Conservation (phyloP, 345 rosid genomes). For the Citrus sinensis region DNA sequence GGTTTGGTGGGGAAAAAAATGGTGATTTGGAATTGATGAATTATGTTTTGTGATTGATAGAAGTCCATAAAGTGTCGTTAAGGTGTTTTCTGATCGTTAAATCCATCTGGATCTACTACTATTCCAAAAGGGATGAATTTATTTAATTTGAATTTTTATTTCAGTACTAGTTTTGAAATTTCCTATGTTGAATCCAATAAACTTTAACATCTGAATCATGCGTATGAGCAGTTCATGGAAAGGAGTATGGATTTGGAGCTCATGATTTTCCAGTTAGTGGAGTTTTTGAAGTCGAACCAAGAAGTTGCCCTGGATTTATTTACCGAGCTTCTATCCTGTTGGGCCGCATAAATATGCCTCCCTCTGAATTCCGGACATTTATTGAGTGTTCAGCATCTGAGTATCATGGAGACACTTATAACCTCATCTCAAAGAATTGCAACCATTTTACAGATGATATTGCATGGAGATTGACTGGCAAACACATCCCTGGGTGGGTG, state of each 20-base stretch:
- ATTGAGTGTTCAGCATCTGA: slow-evolving; percentile 64
- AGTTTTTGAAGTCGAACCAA: slow-evolving; percentile 80
- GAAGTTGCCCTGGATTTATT: slow-evolving; percentile 63
- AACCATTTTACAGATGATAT: slow-evolving; percentile 74
- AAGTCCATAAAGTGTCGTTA: not conserved
- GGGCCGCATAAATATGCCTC: slow-evolving; percentile 45
- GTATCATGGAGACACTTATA: slow-evolving; percentile 80
- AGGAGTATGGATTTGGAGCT: slow-evolving; percentile 77
- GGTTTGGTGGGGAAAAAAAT: too few species aligned
- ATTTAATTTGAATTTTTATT: not conserved
- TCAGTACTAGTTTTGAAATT: not conserved
- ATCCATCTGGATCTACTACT: not conserved
- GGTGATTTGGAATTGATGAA: too few species aligned
- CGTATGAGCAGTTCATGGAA: slow-evolving; percentile 60
- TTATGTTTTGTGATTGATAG: not conserved
- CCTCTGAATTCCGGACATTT: slow-evolving; percentile 48
- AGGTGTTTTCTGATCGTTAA: not conserved
- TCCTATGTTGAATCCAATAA: not conserved
- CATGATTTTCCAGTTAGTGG: slow-evolving; percentile 77
- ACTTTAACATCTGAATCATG: not conserved
- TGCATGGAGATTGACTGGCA: slow-evolving; percentile 49
- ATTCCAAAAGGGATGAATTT: not conserved
- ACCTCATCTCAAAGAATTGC: slow-evolving; percentile 77
- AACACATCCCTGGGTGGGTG: slow-evolving; percentile 68
- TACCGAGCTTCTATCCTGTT: slow-evolving; percentile 51